Evolutionary conservation across 306 rosid genomes (phyloP).

Genomic region (Trifolium subterraneum): DNA sequence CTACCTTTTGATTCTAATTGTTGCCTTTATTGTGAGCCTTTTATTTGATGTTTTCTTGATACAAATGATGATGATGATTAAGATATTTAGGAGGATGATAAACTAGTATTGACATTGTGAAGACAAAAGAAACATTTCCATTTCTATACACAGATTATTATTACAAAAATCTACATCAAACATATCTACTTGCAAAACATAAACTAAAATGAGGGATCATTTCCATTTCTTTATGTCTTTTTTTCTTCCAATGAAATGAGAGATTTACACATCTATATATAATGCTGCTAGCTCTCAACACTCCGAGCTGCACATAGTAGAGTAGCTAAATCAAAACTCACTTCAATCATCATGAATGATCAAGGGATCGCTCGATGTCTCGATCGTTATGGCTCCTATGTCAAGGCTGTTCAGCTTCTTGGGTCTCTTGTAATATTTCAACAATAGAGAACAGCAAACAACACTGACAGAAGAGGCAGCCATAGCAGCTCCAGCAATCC

Average conservation of each 20-base stretch:
- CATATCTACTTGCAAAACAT: conserved; percentile 1
- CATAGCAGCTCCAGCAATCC: conserved; percentile 99
- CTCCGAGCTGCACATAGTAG: neutral
- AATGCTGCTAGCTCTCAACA: neutral
- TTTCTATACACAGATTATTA: neutral
- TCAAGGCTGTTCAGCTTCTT: conserved; percentile 65
- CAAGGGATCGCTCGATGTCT: conserved; percentile 15
- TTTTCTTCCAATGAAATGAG: neutral
- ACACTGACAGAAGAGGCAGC: conserved; percentile 95
- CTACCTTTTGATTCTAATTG: too few species aligned
- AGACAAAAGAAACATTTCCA: conserved; percentile 4
- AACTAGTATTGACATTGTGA: neutral
- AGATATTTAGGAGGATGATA: too few species aligned
- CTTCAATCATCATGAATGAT: conserved; percentile 22
- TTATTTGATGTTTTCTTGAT: too few species aligned
- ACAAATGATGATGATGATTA: too few species aligned
- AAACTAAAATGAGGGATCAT: neutral
- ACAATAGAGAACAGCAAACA: conserved; percentile 83
- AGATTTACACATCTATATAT: neutral
- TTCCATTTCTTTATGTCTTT: neutral
- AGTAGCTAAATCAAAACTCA: conserved; percentile 19
- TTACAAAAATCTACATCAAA: neutral
- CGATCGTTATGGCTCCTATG: conserved; percentile 54
- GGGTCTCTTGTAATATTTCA: conserved; percentile 81
- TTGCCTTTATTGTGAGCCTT: too few species aligned